These are phyloP conservation scores for Heritiera littoralis DNA, from an alignment of 345 rosid genomes.

Conservation along the genomic window DNA sequence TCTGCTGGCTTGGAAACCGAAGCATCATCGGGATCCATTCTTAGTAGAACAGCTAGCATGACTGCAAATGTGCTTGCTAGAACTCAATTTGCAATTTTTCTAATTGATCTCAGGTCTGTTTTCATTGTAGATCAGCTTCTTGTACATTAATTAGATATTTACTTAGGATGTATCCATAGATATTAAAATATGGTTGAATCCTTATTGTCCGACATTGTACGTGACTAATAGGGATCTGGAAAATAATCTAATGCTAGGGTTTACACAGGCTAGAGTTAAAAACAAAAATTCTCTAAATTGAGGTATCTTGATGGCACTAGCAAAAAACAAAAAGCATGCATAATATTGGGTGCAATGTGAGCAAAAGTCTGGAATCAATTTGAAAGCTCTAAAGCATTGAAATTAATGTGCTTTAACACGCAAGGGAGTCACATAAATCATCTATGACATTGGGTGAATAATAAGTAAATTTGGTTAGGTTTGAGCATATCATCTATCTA, in stretches of 20 bases:
- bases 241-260: neutral
- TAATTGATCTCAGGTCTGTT: constrained; percentile 78
- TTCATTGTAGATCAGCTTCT: constrained; percentile 5
- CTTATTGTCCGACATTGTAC: neutral
- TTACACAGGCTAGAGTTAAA: neutral
- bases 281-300: neutral
- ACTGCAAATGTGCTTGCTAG: constrained; percentile 79
- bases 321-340: neutral
- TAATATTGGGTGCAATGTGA: neutral
- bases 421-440: neutral
- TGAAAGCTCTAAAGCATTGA: neutral
- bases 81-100: constrained; percentile 77
- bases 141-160: neutral
- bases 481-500: neutral
- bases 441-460: neutral
- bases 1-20: constrained; percentile 98
- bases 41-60: constrained; percentile 79
- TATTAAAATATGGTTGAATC: constrained; percentile 4
- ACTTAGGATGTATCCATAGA: neutral
- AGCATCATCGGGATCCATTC: constrained; percentile 83
- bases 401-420: neutral
- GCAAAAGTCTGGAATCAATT: constrained; percentile 4
- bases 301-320: neutral
- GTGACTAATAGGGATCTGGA: neutral
- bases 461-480: neutral